A percentile compares a stretch with the other conserved stretches of the same genome.
phyloP scores from a whole-genome alignment of 495 filamentous ascomycete genomes.

The Chaetomium cochliodes region DNA sequence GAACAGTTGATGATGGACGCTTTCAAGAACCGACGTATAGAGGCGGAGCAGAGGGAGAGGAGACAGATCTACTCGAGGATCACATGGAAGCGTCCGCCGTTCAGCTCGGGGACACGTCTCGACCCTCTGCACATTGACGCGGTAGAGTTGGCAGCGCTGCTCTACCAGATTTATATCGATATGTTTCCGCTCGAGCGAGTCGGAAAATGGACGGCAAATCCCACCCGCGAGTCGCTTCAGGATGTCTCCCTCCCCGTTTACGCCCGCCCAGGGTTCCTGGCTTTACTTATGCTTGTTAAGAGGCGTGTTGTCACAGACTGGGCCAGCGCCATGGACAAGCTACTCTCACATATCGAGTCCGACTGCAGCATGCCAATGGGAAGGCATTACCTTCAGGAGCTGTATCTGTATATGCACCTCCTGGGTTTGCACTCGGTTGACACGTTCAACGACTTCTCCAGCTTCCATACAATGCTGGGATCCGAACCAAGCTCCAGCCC shows the following conservation, averaged over 20 bases:
- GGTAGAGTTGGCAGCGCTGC: background rate
- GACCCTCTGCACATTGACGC: background rate
- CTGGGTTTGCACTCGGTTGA: background rate
- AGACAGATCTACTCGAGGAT: slow-evolving; percentile 30
- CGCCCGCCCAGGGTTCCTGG: slow-evolving; percentile 7
- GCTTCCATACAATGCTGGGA: background rate
- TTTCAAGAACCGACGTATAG: background rate
- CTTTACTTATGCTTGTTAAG: slow-evolving; percentile 7
- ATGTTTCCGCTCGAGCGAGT: slow-evolving; percentile 10
- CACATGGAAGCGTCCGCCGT: slow-evolving; percentile 18
- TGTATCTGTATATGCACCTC: slow-evolving; percentile 6
- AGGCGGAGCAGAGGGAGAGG: slow-evolving; percentile 27
- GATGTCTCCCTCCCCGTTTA: background rate
- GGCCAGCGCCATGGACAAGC: background rate
- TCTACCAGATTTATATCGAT: slow-evolving; percentile 7
- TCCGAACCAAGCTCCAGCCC: background rate
- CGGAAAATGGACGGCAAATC: background rate
- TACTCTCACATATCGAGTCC: background rate
- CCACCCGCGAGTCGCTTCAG: background rate
- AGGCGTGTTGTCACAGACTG: slow-evolving; percentile 11
- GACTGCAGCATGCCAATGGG: background rate
- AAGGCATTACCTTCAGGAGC: slow-evolving; percentile 5
- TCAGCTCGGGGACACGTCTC: slow-evolving; percentile 19
- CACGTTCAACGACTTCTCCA: background rate
- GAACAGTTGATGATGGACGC: slow-evolving; percentile 21